Evolutionary conservation across 2,329 filamentous ascomycete genomes (phyloP).

Genomic region (Pleurostoma richardsiae): DNA sequence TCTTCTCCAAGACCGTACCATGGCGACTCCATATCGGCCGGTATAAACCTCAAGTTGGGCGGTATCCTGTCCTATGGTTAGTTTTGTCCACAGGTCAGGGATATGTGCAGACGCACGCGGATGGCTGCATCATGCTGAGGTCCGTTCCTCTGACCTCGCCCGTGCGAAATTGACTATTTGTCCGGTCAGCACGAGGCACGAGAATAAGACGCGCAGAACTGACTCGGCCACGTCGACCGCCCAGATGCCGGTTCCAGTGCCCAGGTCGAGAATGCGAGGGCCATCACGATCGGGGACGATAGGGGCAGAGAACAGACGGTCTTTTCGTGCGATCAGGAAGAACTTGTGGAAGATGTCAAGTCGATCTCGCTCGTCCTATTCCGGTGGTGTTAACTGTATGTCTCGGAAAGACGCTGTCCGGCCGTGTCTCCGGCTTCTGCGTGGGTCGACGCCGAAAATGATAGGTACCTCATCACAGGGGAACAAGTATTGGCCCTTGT

Average conservation of each 20-base stretch:
- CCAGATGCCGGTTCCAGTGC: constrained; percentile 90
- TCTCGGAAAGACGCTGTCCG: too few relatives aligned
- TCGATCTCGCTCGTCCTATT: background rate
- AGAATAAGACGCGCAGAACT: constrained; percentile 19
- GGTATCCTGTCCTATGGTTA: too few relatives aligned
- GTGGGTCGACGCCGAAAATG: too few relatives aligned
- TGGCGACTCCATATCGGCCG: background rate
- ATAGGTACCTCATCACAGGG: constrained; percentile 50
- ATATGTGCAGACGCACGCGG: too few relatives aligned
- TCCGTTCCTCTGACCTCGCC: too few relatives aligned
- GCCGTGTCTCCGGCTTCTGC: too few relatives aligned
- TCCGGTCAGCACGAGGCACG: too few relatives aligned
- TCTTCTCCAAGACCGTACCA: background rate
- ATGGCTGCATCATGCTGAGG: too few relatives aligned
- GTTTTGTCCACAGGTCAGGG: too few relatives aligned
- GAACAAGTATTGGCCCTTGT: constrained; percentile 52
- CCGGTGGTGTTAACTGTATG: too few relatives aligned
- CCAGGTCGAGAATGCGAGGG: constrained; percentile 58
- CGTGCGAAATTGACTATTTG: too few relatives aligned
- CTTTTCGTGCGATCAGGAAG: background rate
- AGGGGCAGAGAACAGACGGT: background rate
- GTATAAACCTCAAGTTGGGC: too few relatives aligned
- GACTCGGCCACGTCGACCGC: constrained; percentile 79
- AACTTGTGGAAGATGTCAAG: background rate
- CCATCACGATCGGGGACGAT: background rate